phyloP scores from a whole-genome alignment of 495 filamentous ascomycete genomes.

The Tuber microsphaerosporum region DNA sequence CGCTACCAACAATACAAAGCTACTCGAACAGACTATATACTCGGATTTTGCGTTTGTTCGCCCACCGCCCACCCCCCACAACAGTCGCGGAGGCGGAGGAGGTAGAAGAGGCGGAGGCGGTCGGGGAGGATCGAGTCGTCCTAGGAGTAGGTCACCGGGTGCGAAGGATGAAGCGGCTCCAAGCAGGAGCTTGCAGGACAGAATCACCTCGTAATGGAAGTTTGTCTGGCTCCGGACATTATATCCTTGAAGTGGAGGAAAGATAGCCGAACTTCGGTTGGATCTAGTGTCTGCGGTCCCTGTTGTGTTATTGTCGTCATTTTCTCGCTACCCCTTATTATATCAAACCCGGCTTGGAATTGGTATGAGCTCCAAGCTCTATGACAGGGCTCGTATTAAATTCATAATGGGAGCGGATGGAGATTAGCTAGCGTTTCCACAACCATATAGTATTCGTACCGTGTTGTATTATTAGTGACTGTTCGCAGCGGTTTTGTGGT shows the following conservation, averaged over 20 bases:
- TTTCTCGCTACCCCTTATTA: not conserved
- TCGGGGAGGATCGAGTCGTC: constrained; percentile 47
- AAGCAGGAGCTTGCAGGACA: constrained; percentile 22
- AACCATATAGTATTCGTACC: not conserved
- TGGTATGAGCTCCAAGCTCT: not conserved
- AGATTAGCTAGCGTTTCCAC: not conserved
- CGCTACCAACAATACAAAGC: constrained; percentile 53
- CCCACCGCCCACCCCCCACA: constrained; percentile 66
- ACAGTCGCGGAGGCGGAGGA: constrained; percentile 50
- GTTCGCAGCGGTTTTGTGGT: not conserved
- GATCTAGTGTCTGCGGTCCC: not conserved
- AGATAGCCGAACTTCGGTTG: not conserved
- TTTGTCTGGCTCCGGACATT: not conserved
- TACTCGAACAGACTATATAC: constrained; percentile 84
- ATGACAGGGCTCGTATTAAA: not conserved
- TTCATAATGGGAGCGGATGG: not conserved
- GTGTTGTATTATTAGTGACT: not conserved
- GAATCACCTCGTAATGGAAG: constrained; percentile 9
- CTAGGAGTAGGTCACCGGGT: constrained; percentile 53
- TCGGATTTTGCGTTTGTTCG: constrained; percentile 97
- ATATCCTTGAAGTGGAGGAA: not conserved
- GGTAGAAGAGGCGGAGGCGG: constrained; percentile 48
- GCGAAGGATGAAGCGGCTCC: constrained; percentile 33
- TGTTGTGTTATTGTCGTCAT: not conserved
- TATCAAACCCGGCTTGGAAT: not conserved